These are phyloP conservation scores for Saccharomyces kudriavzevii DNA, from an alignment of 805 yeast species.

Conservation along the genomic window DNA sequence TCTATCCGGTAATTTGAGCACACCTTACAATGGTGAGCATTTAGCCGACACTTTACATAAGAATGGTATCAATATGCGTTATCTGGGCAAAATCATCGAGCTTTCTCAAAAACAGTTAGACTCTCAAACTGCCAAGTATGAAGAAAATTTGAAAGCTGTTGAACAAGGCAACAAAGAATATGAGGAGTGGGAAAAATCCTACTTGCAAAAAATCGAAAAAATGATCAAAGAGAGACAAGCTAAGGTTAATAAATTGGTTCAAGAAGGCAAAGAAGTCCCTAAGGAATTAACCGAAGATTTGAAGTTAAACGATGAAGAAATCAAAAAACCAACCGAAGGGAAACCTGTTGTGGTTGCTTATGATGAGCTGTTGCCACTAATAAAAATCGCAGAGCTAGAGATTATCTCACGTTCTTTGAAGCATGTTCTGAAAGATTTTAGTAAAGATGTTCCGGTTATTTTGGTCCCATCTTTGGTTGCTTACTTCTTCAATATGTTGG, in stretches of 20 bases:
- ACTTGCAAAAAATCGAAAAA: conserved; percentile 25
- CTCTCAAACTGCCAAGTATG: conserved; percentile 17
- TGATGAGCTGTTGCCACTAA: conserved; percentile 39
- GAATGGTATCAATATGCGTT: conserved; percentile 82
- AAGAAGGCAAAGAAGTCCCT: conserved; percentile 31
- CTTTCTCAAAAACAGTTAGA: conserved; percentile 25
- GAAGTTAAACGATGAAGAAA: conserved; percentile 27
- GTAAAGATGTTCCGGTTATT: conserved; percentile 41
- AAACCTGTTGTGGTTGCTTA: conserved; percentile 30
- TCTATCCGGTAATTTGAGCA: conserved; percentile 36
- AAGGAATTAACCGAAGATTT: conserved; percentile 29
- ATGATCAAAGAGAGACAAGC: conserved; percentile 31
- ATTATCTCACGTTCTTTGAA: conserved; percentile 75
- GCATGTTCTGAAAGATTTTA: conserved; percentile 52
- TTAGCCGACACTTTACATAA: conserved; percentile 62
- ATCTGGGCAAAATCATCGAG: conserved; percentile 50
- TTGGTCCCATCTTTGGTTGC: conserved; percentile 54
- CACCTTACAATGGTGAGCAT: conserved; percentile 79
- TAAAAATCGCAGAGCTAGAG: conserved; percentile 44
- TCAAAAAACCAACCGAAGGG: conserved; percentile 30
- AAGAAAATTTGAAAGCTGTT: conserved; percentile 20
- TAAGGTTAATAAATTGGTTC: conserved; percentile 26
- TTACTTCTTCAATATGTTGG: conserved; percentile 63
- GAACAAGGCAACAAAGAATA: conserved; percentile 26
- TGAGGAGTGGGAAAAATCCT: conserved; percentile 28